Base-by-base conservation (phyloP, 305 asterid genomes). In the Ilex paraguariensis region DNA sequence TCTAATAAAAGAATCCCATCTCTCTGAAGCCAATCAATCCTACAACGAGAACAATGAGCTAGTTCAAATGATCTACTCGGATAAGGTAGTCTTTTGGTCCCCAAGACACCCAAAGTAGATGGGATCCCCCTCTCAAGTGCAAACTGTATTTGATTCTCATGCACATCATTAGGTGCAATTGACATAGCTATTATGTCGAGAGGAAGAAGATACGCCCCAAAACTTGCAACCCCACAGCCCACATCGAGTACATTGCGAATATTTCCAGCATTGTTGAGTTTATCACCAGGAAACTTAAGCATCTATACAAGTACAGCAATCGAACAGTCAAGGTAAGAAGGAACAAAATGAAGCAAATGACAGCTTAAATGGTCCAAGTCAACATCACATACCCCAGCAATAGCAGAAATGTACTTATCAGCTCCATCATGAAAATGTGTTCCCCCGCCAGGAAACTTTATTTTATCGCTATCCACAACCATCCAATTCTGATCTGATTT, bases 211-310 rank as follows among this genome's bases (percentile, higher is more conserved):
- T 84, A 92, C 4, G 95, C 98, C 52, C 97, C 98, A 73, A 92
- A 92, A 76, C 97, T 92, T 13, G 97, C 98, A 64, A 92, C 98
- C 45, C 97, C 98, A 75, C 98, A 92, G 33, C 98, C 97, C 72
- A 92, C 95, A 49, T 92, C 98, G 55, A 92, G 91, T 76, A 89
- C 94, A 75, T 70, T 89, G 54, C 98, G 75, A 13, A 85, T 78
- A 68, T 73, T 80, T 66, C 97, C 98, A 48, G 85, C 85, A 36
- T 87, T 77, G 70, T 81, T 71, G 54, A 89, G 90, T 55, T 67
- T 87, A 49, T 89, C 92, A 52, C 78, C 82, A 14, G 95, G 93
- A 75, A 85, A 75, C 70, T 85, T 92, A 30, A 92, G 97, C 97
- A 89, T 87, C 97, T 92, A 63, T 66, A 57, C 28, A 53, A 67